Evolutionary conservation across 208 protist species (phyloP), one percentile per base, ranked within the genome.

Genomic region (Trypanosoma melophagium): DNA sequence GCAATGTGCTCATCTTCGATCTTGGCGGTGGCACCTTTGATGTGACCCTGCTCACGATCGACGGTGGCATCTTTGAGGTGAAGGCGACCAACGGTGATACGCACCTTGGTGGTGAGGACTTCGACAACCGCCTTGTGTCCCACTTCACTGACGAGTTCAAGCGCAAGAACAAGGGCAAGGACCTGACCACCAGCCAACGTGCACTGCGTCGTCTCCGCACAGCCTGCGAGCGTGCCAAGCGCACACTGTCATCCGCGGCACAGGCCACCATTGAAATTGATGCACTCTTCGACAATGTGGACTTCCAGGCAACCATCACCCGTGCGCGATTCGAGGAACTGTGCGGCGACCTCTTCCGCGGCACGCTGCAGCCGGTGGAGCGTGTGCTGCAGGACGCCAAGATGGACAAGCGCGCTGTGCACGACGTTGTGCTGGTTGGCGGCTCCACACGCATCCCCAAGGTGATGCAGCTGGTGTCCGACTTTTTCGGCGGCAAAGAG

Each of bases 371-470:
- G 45, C 91, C 89, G 25, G 83, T 96, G 51, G 76, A 90, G 72
- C 83, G 83, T 59, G 94, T 97, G 21, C 81, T 98, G 10, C 40
- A 68, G 38, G 97, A 98, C 55, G 77, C 94, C 21, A 84, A 88
- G 38, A 86, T 98, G 76, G 82, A 97, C 70, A 86, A 94, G 64
- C 71, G 79, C n/a, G 69, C 84, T 1, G 87, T 98, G 61, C 53
- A 97, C 75, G 96, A 98, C 56, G 81, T 98, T 16, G 95, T 98
- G 14, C 86, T 98, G 2, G 97, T 98, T 24, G 97, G 97, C 51
- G 97, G 97, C 47, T 98, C 95, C 35, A 98, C 96, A 12, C 90
- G 98, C 74, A 99, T 99, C 76, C 98, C 98, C 62, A 99, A 99
- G 89, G 91, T 99, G 12, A 97, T 99, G 85, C 80, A 96, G 75